phyloP scores from a whole-genome alignment of 108 stramenopile genomes.

The Epithemia pelagica region DNA sequence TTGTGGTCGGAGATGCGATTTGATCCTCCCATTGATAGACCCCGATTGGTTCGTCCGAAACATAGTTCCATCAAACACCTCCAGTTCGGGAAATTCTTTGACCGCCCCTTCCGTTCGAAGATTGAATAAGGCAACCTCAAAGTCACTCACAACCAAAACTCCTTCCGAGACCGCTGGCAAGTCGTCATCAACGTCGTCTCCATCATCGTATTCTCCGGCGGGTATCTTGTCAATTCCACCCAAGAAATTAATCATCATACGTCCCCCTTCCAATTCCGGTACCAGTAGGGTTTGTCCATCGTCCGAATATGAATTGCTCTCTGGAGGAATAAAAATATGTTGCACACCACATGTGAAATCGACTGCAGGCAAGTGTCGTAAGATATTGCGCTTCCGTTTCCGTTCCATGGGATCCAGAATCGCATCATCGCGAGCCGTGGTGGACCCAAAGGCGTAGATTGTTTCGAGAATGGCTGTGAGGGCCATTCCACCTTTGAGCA shows the following conservation, averaged over 20 bases:
- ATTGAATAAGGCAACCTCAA: slow-evolving; percentile 57
- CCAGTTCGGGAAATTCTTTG: slow-evolving; percentile 86
- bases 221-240: slow-evolving; percentile 51
- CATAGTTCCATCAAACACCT: slow-evolving; percentile 74
- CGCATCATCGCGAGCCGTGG: slow-evolving; percentile 70
- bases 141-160: slow-evolving; percentile 68
- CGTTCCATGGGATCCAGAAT: slow-evolving; percentile 66
- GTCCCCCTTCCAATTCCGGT: slow-evolving; percentile 73
- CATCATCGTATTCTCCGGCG: neutral
- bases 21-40: slow-evolving; percentile 52
- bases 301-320: slow-evolving; percentile 69
- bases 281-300: slow-evolving; percentile 73
- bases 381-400: slow-evolving; percentile 65
- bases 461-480: slow-evolving; percentile 76
- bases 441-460: slow-evolving; percentile 72
- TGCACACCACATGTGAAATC: slow-evolving; percentile 76
- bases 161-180: slow-evolving; percentile 47
- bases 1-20: slow-evolving; percentile 78
- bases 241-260: slow-evolving; percentile 53
- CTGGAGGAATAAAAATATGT: slow-evolving; percentile 74
- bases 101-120: slow-evolving; percentile 64
- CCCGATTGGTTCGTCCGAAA: slow-evolving; percentile 53
- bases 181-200: neutral
- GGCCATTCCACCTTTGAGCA: slow-evolving; percentile 80
- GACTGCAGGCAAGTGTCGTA: slow-evolving; percentile 80